phyloP scores from a whole-genome alignment of 2,329 filamentous ascomycete species.

The Colletotrichum gigasporum region DNA sequence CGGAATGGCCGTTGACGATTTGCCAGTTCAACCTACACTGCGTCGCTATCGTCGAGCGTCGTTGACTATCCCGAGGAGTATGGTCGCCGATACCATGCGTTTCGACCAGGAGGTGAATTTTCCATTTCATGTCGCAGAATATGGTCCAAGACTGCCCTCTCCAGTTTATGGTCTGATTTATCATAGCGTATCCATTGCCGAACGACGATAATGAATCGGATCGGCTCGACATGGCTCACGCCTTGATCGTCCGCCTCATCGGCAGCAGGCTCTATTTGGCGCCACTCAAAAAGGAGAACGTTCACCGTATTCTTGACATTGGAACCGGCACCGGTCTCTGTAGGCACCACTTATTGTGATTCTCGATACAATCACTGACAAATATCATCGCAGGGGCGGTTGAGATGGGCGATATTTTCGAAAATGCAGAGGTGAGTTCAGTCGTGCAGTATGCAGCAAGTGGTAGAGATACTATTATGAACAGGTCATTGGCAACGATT shows the following conservation, averaged over 20 bases:
- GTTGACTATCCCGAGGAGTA: constrained; percentile 2
- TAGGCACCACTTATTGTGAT: no score
- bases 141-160: no score
- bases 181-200: constrained; percentile 41
- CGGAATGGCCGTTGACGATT: no score
- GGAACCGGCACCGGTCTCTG: constrained; percentile 71
- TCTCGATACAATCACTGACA: no score
- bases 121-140: background rate
- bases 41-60: background rate
- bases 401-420: constrained; percentile 40
- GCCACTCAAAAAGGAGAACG: background rate
- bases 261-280: background rate
- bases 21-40: background rate
- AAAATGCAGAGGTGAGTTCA: constrained; percentile 37
- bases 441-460: no score
- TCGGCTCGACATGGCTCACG: background rate
- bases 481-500: constrained; percentile 43
- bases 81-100: no score
- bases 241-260: background rate
- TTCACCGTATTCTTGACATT: constrained; percentile 59
- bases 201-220: constrained; percentile 44
- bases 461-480: no score
- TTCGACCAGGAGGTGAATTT: constrained; percentile 1
- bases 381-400: no score
- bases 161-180: no score